Base-by-base conservation (phyloP, 2,329 filamentous ascomycete species). In the Ceratocystis variospora region DNA sequence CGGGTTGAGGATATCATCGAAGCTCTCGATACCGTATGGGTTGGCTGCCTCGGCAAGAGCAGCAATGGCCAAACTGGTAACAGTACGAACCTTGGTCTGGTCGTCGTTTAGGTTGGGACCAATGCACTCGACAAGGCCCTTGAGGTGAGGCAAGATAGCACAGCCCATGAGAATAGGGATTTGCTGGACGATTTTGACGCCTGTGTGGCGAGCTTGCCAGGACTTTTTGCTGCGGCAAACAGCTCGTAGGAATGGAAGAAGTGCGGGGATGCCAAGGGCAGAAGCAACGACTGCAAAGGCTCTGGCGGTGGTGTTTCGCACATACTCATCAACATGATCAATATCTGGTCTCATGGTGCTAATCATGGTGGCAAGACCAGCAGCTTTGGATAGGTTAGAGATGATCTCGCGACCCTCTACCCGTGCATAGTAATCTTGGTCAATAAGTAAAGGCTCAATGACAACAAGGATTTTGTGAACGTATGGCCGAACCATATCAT, bases 91-190 rank as follows among this genome's bases (percentile, higher is more conserved):
- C 78, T 99, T 99, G 64, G 92, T 93, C 77, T 99, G 94, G 73
- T 99, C 94, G 71, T 99, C 94, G 72, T 96, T 96, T 15, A 99
- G 81, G 74, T 96, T 96, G 63, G 93, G 90, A 15, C 88, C 90
- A 73, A 99, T 96, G 75, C 93, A 97, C 71, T 97, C 94, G 6
- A 99, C 94, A 10, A 99, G 80, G 3, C 93, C 93, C 76, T 96
- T 97, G 64, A 99, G 81, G 76, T 99, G 93, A 44, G 94, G 94
- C 31, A 99, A 79, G 63, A 99, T 90, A 57, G 94, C 94, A 74
- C 94, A 99, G 33, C 94, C 94, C 94, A 99, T 99, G 4, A 99
- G 79, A 71, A 99, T 99, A 25, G 94, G 93, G 72, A 99, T 97
- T 74, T 99, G 94, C 75, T 99, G 94, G 17, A 99, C 89, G 73